Evolutionary conservation across 2,329 filamentous ascomycete genomes (phyloP).

Genomic region (Xenoacremonium recifei): DNA sequence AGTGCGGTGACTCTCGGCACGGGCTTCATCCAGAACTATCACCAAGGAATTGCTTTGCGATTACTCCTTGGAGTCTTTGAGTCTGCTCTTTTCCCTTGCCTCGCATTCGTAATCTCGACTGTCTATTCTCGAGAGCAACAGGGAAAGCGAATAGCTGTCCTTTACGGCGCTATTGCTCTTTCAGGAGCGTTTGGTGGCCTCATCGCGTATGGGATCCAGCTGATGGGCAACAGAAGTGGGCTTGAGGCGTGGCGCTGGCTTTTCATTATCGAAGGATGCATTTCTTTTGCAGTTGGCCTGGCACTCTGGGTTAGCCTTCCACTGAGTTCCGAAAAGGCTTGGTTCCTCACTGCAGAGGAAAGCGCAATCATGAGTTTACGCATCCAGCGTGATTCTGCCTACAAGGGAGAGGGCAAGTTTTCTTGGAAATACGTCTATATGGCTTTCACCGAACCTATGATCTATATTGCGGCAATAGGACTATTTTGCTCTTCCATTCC

Average conservation of each 20-base stretch:
- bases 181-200: neutral
- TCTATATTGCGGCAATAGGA: conserved; percentile 6
- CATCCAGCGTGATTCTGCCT: neutral
- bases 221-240: neutral
- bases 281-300: neutral
- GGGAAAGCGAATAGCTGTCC: neutral
- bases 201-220: neutral
- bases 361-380: neutral
- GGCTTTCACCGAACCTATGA: neutral
- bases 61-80: neutral
- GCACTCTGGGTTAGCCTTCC: neutral
- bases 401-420: neutral
- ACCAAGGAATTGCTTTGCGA: neutral
- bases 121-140: neutral
- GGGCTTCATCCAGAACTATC: neutral
- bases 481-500: conserved; percentile 31
- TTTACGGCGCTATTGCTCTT: neutral
- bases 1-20: neutral
- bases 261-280: neutral
- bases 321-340: neutral
- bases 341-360: neutral
- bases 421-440: neutral
- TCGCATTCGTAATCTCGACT: neutral
- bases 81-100: neutral
- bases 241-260: neutral